These are phyloP conservation scores for Lenwebbia sp. DNA, from an alignment of 345 rosid species.

Conservation along the genomic window DNA sequence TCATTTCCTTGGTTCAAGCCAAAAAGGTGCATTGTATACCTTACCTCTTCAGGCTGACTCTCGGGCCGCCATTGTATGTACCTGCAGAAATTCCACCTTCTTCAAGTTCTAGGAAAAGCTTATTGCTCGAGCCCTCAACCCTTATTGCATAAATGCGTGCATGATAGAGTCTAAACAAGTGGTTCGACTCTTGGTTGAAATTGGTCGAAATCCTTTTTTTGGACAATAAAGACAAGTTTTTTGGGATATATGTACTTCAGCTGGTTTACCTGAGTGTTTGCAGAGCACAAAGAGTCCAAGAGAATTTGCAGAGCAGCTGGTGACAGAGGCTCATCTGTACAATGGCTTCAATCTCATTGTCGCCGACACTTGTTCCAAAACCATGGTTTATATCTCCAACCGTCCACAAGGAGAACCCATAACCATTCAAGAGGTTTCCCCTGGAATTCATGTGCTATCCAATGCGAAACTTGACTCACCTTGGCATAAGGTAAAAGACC, in stretches of 20 bases:
- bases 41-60: background rate
- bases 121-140: background rate
- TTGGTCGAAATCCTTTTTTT: background rate
- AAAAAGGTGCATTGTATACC: background rate
- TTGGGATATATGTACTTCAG: background rate
- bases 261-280: background rate
- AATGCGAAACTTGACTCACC: conserved; percentile 48
- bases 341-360: conserved; percentile 59
- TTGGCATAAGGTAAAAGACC: conserved; percentile 34
- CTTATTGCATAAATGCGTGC: background rate
- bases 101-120: background rate
- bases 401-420: conserved; percentile 26
- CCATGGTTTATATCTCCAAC: conserved; percentile 54
- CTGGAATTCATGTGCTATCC: conserved; percentile 63
- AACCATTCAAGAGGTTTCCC: conserved; percentile 35
- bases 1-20: background rate
- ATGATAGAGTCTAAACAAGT: background rate
- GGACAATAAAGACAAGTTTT: background rate
- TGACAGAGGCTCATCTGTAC: conserved; percentile 34
- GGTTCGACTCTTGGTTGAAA: background rate
- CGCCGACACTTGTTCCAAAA: conserved; percentile 39
- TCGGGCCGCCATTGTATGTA: background rate
- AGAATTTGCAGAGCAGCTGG: conserved; percentile 45
- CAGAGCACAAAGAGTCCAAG: conserved; percentile 44
- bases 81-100: background rate